Conservation (phyloP, 139 green algal species). For the Chlorella ohadii region DNA sequence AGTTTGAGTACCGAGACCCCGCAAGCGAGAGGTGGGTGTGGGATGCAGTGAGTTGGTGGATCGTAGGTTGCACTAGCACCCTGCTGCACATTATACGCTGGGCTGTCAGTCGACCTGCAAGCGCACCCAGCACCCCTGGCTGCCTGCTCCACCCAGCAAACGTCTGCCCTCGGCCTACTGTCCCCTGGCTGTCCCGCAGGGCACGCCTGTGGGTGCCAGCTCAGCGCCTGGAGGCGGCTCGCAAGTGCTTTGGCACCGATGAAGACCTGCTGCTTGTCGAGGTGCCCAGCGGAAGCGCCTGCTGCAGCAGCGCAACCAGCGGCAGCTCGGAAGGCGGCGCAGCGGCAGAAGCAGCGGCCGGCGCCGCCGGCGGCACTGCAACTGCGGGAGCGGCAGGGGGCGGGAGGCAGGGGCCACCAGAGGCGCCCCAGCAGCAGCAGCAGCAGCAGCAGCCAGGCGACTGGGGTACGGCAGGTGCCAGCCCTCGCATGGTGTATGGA, state of each 20-base stretch:
- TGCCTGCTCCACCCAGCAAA: not conserved
- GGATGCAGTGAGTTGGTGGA: not conserved
- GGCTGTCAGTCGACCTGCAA: too few relatives aligned
- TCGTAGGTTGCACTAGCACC: too few relatives aligned
- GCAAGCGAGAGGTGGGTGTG: conserved; percentile 25
- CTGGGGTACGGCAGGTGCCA: too few relatives aligned
- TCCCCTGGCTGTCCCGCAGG: not conserved
- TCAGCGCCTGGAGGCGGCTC: conserved; percentile 57
- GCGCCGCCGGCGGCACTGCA: too few relatives aligned
- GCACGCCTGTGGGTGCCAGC: conserved; percentile 36
- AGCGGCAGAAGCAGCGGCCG: not conserved
- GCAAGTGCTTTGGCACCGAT: conserved; percentile 76
- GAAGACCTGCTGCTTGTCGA: conserved; percentile 76
- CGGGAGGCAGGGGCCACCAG: not conserved
- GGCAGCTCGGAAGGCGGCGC: not conserved
- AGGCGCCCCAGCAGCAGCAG: too few relatives aligned
- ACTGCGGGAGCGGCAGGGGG: too few relatives aligned
- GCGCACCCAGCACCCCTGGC: too few relatives aligned
- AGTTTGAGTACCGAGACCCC: conserved; percentile 70
- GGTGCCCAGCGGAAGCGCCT: not conserved
- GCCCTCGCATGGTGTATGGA: too few relatives aligned
- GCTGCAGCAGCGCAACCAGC: not conserved
- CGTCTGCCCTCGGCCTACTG: not conserved
- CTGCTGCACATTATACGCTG: too few relatives aligned
- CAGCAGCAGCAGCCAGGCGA: not conserved